Evolutionary conservation across 2,329 filamentous ascomycete species (phyloP).

Genomic region (Cordyceps farinosa): DNA sequence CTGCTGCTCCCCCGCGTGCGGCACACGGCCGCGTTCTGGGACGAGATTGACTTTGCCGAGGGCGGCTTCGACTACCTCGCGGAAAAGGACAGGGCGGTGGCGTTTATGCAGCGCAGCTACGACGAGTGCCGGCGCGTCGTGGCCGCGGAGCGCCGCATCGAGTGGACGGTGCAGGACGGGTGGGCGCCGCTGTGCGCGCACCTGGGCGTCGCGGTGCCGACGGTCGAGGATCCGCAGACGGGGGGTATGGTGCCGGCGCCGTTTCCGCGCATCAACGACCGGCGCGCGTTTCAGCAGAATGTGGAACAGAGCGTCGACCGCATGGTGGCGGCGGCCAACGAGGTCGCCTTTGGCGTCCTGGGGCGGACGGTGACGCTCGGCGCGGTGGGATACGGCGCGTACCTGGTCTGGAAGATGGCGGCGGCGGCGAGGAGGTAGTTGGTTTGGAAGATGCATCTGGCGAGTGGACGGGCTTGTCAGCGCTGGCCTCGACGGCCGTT

Average conservation of each 20-base stretch:
- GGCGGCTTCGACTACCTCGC: constrained; percentile 27
- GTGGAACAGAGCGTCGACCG: constrained; percentile 13
- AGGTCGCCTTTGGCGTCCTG: not conserved
- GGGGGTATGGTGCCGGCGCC: constrained; percentile 21
- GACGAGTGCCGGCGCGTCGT: constrained; percentile 34
- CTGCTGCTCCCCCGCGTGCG: constrained; percentile 16
- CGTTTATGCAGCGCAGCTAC: constrained; percentile 37
- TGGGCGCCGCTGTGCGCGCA: constrained; percentile 41
- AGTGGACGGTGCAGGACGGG: constrained; percentile 38
- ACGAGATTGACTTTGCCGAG: constrained; percentile 10
- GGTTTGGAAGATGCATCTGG: too few species aligned
- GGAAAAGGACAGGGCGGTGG: constrained; percentile 36
- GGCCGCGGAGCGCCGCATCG: constrained; percentile 32
- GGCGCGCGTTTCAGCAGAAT: constrained; percentile 16
- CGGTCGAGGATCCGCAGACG: constrained; percentile 28
- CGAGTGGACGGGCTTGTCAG: too few species aligned
- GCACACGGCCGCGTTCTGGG: constrained; percentile 8
- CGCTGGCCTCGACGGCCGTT: too few species aligned
- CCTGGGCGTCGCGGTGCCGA: constrained; percentile 36
- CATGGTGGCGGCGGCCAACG: not conserved
- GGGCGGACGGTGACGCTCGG: not conserved
- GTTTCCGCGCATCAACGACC: constrained; percentile 25
- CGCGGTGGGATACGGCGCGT: constrained; percentile 10
- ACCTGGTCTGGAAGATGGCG: not conserved
- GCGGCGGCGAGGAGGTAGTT: not conserved